These are phyloP conservation scores for Phaffomyces thermotolerans DNA, from an alignment of 805 yeast species.

Conservation along the genomic window DNA sequence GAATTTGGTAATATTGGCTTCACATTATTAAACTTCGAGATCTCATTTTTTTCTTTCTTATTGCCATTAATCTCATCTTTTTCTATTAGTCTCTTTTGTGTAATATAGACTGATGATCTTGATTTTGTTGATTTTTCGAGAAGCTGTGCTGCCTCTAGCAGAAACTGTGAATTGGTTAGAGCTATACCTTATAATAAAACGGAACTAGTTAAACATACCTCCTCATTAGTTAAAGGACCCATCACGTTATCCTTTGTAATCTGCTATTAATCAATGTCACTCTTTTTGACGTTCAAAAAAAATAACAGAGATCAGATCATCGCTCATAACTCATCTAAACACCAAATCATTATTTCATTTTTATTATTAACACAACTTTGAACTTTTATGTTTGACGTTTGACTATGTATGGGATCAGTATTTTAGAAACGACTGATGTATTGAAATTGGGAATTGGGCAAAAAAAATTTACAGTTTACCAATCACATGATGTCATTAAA, in stretches of 20 bases:
- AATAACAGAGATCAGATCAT: neutral
- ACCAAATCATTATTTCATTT: too few species aligned
- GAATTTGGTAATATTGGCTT: constrained; percentile 22
- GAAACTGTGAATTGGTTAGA: constrained; percentile 14
- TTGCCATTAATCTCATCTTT: constrained; percentile 24
- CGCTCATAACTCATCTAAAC: too few species aligned
- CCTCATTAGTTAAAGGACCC: constrained; percentile 17
- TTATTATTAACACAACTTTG: too few species aligned
- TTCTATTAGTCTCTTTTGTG: constrained; percentile 46
- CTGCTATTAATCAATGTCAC: neutral
- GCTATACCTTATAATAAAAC: too few species aligned
- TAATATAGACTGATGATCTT: constrained; percentile 47
- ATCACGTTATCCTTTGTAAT: neutral
- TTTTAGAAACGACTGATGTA: too few species aligned
- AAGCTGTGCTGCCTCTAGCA: constrained; percentile 19
- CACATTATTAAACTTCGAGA: constrained; percentile 16
- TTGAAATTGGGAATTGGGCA: too few species aligned
- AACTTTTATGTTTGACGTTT: too few species aligned
- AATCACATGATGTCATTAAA: too few species aligned
- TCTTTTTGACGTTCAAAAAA: neutral
- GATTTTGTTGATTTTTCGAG: constrained; percentile 29
- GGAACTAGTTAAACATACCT: constrained; percentile 5
- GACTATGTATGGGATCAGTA: too few species aligned
- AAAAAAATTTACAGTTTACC: too few species aligned
- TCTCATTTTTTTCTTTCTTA: constrained; percentile 12